These are phyloP conservation scores for Ganoderma multipileum DNA, from an alignment of 1,284 basidiomycete genomes.

Conservation along the genomic window DNA sequence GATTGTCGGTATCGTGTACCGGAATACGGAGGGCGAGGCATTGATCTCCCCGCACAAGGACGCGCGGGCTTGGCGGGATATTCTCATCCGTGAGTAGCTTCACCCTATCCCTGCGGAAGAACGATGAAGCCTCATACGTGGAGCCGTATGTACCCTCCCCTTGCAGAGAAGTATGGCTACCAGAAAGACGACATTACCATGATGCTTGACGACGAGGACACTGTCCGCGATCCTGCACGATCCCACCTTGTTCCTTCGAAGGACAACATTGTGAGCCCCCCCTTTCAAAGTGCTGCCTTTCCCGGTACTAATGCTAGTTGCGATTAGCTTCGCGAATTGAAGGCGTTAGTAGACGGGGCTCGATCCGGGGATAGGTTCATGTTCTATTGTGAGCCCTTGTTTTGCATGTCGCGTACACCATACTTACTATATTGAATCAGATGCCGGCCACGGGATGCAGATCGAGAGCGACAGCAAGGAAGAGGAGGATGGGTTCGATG, in stretches of 20 bases:
- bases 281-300: not conserved
- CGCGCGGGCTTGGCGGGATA: slow-evolving; percentile 14
- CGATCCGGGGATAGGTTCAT: slow-evolving; percentile 45
- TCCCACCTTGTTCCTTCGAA: slow-evolving; percentile 13
- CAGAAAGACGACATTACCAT: slow-evolving; percentile 34
- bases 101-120: not conserved
- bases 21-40: not conserved
- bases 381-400: slow-evolving; percentile 44
- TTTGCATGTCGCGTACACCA: not conserved
- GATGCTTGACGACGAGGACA: slow-evolving; percentile 38
- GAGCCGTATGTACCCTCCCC: not conserved
- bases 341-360: slow-evolving; percentile 37
- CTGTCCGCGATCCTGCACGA: not conserved
- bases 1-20: slow-evolving; percentile 9
- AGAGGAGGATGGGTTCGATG: slow-evolving; percentile 35
- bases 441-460: slow-evolving; percentile 21
- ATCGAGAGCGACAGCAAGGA: slow-evolving; percentile 3
- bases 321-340: slow-evolving; percentile 43
- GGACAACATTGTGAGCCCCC: slow-evolving; percentile 28
- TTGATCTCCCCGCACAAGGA: slow-evolving; percentile 23
- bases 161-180: slow-evolving; percentile 39
- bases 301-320: not conserved
- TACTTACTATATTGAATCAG: not conserved
- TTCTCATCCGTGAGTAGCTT: slow-evolving; percentile 22
- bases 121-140: not conserved